phyloP scores from a whole-genome alignment of 495 filamentous ascomycete genomes.

The Mycothermus thermophilus region DNA sequence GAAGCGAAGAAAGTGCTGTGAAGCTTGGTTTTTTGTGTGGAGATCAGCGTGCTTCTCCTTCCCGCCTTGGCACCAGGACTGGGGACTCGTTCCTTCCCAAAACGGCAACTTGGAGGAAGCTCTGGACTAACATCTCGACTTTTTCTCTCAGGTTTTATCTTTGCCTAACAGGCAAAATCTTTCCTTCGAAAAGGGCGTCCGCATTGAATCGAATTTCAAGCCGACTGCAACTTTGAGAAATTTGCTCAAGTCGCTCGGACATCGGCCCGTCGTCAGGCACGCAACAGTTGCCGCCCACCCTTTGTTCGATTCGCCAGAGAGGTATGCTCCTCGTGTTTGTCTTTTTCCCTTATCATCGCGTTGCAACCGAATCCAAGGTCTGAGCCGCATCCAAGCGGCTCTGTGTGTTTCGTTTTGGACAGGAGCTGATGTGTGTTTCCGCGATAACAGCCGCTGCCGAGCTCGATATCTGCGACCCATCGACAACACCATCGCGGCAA shows the following conservation, averaged over 20 bases:
- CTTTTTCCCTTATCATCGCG: slow-evolving; percentile 2
- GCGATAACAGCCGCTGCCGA: slow-evolving; percentile 6
- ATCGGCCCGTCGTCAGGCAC: no score
- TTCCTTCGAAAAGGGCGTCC: no score
- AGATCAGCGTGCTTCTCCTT: background rate
- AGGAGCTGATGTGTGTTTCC: background rate
- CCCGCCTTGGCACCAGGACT: background rate
- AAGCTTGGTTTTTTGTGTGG: no score
- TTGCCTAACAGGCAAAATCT: background rate
- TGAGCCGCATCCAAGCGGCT: background rate
- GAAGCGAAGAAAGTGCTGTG: no score
- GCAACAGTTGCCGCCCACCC: no score
- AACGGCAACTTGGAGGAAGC: background rate
- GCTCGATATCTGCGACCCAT: background rate
- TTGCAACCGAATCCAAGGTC: background rate
- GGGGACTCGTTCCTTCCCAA: background rate
- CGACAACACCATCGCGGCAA: no score
- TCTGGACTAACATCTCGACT: no score
- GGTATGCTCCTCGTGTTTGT: background rate
- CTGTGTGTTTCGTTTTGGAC: slow-evolving; percentile 3
- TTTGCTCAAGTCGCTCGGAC: no score
- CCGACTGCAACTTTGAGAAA: no score
- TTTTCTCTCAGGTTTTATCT: background rate
- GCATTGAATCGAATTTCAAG: no score
- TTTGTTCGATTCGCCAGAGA: no score